phyloP scores from a whole-genome alignment of 2,329 filamentous ascomycete genomes.

The Magnaporthiopsis rhizophila region DNA sequence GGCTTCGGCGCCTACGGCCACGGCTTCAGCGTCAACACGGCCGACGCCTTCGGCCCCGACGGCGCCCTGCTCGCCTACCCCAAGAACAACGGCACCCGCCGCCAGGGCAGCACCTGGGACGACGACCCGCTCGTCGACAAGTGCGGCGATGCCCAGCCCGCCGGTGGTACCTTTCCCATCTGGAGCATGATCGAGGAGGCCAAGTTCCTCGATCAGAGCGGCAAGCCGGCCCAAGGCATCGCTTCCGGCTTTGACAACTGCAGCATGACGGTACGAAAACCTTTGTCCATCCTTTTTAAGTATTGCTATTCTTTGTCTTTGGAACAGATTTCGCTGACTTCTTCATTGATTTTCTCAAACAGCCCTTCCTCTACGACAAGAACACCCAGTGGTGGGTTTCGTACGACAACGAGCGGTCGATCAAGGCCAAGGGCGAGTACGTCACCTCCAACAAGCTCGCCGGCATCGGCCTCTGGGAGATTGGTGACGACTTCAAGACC shows the following conservation, averaged over 20 bases:
- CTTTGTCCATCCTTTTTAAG: not conserved
- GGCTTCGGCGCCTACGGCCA: conserved; percentile 13
- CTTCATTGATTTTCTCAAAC: too few relatives aligned
- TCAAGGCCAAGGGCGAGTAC: conserved; percentile 12
- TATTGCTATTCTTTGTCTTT: too few relatives aligned
- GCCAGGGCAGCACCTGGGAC: conserved; percentile 16
- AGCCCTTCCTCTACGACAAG: conserved; percentile 12
- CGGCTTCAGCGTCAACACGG: conserved; percentile 12
- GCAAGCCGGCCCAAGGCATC: conserved; percentile 10
- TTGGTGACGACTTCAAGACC: conserved; percentile 15
- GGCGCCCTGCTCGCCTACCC: conserved; percentile 11
- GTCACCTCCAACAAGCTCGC: conserved; percentile 9
- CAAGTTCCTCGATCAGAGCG: conserved; percentile 11
- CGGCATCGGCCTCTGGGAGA: conserved; percentile 13
- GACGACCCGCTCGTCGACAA: conserved; percentile 11
- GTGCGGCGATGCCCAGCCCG: conserved; percentile 12
- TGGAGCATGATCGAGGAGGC: conserved; percentile 13
- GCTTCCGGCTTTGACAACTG: conserved; percentile 10
- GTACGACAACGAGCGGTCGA: conserved; percentile 13
- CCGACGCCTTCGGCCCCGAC: conserved; percentile 9
- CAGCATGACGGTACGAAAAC: conserved; percentile 12
- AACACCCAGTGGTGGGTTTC: conserved; percentile 10
- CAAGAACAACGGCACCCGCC: conserved; percentile 13
- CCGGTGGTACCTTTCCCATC: conserved; percentile 11
- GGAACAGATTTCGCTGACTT: not conserved